These are phyloP conservation scores for Suhomyces tanzawaensis DNA, from an alignment of 805 yeast species.

Conservation along the genomic window DNA sequence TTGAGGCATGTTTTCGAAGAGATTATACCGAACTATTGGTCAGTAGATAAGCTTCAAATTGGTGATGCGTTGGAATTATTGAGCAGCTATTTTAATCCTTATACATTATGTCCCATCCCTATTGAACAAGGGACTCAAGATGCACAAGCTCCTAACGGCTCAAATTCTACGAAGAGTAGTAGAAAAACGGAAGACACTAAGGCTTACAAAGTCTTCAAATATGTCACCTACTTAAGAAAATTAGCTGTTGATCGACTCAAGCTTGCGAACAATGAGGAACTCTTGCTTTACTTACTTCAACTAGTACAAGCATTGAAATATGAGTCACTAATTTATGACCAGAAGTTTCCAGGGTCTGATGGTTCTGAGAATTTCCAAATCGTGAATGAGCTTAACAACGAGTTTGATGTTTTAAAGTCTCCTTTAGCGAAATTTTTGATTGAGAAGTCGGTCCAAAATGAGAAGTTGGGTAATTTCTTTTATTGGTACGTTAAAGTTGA, in stretches of 20 bases:
- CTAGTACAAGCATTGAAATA: constrained; percentile 88
- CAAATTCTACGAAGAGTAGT: background rate
- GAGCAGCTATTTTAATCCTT: constrained; percentile 69
- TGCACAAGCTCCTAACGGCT: constrained; percentile 5
- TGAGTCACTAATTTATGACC: constrained; percentile 44
- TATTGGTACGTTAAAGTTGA: constrained; percentile 94
- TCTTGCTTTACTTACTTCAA: constrained; percentile 80
- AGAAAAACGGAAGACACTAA: constrained; percentile 26
- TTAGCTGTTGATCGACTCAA: constrained; percentile 85
- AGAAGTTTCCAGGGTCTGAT: constrained; percentile 7
- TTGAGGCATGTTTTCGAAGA: constrained; percentile 70
- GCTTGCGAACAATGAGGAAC: constrained; percentile 74
- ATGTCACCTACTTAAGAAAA: constrained; percentile 64
- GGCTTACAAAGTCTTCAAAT: constrained; percentile 29
- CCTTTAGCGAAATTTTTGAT: constrained; percentile 76
- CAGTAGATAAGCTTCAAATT: constrained; percentile 67
- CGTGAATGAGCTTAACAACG: constrained; percentile 17
- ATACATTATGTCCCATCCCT: constrained; percentile 21
- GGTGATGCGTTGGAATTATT: constrained; percentile 85
- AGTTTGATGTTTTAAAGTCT: constrained; percentile 35
- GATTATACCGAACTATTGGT: constrained; percentile 59
- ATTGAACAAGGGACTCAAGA: constrained; percentile 9
- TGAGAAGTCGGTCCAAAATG: constrained; percentile 63
- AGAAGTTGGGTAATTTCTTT: constrained; percentile 72
- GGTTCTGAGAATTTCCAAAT: constrained; percentile 16